Conservation (phyloP, 805 yeast genomes). For the Limtongia smithiae region DNA sequence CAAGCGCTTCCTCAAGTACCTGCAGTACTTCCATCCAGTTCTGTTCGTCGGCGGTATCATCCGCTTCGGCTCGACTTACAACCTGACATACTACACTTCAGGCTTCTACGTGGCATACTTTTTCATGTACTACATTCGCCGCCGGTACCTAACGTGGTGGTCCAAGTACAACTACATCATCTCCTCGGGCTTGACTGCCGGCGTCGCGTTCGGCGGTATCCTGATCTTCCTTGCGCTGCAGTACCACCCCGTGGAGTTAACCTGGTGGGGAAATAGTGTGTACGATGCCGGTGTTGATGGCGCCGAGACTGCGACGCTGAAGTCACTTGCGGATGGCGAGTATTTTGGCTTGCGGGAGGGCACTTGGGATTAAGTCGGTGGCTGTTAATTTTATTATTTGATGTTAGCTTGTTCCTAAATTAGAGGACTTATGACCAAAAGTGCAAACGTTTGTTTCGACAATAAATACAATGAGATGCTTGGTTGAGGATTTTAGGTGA, state of each 20-base stretch:
- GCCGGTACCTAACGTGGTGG: conserved; percentile 21
- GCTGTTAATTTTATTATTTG: too few species aligned
- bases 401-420: too few species aligned
- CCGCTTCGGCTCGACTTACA: conserved; percentile 13
- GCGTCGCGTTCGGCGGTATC: conserved; percentile 62
- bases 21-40: conserved; percentile 56
- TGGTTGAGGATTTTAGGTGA: too few species aligned
- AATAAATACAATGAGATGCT: too few species aligned
- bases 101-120: conserved; percentile 9
- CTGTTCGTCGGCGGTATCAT: conserved; percentile 48
- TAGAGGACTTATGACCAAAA: too few species aligned
- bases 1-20: conserved; percentile 40
- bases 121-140: conserved; percentile 12
- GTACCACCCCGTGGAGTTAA: conserved; percentile 39
- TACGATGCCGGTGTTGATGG: conserved; percentile 14
- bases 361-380: too few species aligned
- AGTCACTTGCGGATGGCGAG: not conserved
- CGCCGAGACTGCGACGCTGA: conserved; percentile 4
- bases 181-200: conserved; percentile 62
- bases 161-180: conserved; percentile 47
- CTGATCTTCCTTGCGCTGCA: conserved; percentile 52
- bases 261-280: conserved; percentile 63
- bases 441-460: too few species aligned
- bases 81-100: conserved; percentile 16
- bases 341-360: conserved; percentile 4